Base-by-base conservation (phyloP, 805 yeast species). In the Saturnispora quitensis region DNA sequence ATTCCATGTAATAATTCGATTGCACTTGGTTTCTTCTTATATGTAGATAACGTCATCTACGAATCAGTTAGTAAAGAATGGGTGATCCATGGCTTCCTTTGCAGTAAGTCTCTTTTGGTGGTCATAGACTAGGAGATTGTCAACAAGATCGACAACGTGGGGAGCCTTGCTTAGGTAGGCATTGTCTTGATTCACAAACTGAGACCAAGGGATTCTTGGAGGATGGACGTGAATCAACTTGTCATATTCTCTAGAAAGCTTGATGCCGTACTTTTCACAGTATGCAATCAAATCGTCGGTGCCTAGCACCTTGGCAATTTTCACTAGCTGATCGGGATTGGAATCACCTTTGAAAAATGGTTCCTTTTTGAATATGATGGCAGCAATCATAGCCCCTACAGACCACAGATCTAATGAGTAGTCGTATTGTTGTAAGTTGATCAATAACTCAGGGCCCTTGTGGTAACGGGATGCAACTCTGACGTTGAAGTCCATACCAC, bases 301-400 rank as follows among this genome's bases (percentile, higher is more conserved):
- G 20, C 97, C 97, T 60, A 89, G 74, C 1, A 89, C 93, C 55
- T 87, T 77, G 13, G 89, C 96, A 56, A 89, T 89, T 67, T 88
- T 90, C 24, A 89, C 95, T 61, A 89, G 72, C 70, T 89, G 97
- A 70, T 89, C 96, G 40, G 89, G 86, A 67, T 89, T 89, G 20
- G 95, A 85, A 55, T 86, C 83, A 20, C 96, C 97, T 65, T 87
- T 91, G 77, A 89, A 89, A 58, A 89, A 86, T 12, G 97, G 97
- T 62, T 89, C 97, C 63, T 82, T 86, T 63, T 84, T 86, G 72
- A 89, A 88, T 34, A 88, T 82, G 67, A 89, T 86, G 12, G 93
- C 83, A 9, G 96, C 96, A 47, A 89, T 71, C 88, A 87, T 88
- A 53, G 96, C 90, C 15, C 96, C 97, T 56, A 79, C 83, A 12